Percentiles rank a stretch among this genome's conserved stretches.
These are phyloP conservation scores for Citrus reticulata DNA, from an alignment of 345 rosid genomes.

Conservation along the genomic window DNA sequence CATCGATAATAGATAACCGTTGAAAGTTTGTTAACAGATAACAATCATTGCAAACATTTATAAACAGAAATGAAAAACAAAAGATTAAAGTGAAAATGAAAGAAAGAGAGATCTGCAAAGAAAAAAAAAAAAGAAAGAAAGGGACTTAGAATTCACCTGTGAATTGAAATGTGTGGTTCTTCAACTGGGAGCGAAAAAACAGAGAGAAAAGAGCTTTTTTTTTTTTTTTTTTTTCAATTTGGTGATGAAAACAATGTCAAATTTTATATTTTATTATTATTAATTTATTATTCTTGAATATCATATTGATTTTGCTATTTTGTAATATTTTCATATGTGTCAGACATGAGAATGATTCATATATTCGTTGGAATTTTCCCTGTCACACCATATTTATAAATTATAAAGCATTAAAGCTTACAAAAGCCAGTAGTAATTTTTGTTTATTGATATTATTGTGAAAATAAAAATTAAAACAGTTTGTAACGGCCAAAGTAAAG, in stretches of 20 bases:
- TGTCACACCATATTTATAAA: neutral
- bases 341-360: neutral
- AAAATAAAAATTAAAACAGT: too few species aligned
- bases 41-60: neutral
- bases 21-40: neutral
- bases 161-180: neutral
- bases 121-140: neutral
- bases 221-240: too few species aligned
- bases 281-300: neutral
- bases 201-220: neutral
- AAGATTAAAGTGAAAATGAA: neutral
- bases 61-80: neutral
- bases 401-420: neutral
- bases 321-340: neutral
- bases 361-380: neutral
- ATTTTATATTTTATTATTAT: neutral
- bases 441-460: too few species aligned
- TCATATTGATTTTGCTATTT: neutral
- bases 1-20: neutral
- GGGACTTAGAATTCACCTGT: constrained; percentile 1
- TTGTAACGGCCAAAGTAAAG: neutral
- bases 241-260: neutral
- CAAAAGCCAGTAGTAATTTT: neutral
- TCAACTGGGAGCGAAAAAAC: neutral
- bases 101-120: neutral